These are phyloP conservation scores for Mentha longifolia DNA, from an alignment of 257 asterid genomes.

Conservation along the genomic window DNA sequence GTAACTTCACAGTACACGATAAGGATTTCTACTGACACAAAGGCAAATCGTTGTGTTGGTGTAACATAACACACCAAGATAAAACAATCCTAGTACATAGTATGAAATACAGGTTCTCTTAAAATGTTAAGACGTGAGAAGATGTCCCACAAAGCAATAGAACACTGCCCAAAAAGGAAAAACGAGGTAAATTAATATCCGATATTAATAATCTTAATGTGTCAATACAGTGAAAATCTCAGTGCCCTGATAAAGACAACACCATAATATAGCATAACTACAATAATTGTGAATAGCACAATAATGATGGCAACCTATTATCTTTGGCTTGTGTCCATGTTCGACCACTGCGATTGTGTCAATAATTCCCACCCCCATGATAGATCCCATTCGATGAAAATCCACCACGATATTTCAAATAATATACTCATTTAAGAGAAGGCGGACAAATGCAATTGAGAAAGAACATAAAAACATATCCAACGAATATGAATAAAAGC, in stretches of 20 bases:
- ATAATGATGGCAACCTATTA: background rate
- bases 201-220: background rate
- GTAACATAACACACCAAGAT: background rate
- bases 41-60: background rate
- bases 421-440: slow-evolving; percentile 18
- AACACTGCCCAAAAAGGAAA: background rate
- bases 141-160: background rate
- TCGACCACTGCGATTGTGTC: background rate
- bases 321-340: background rate
- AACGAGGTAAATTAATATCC: background rate
- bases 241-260: background rate
- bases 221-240: background rate
- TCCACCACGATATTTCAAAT: slow-evolving; percentile 2
- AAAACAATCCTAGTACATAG: background rate
- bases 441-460: background rate
- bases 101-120: background rate
- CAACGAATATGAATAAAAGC: slow-evolving; percentile 31
- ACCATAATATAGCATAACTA: background rate
- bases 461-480: slow-evolving; percentile 6
- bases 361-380: background rate
- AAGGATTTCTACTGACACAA: background rate
- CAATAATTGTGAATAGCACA: background rate
- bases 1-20: background rate
- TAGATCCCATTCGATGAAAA: slow-evolving; percentile 21
- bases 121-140: background rate